Evolutionary conservation across 139 green algal genomes (phyloP), one percentile per base, ranked within the genome.

Genomic region (Ulvella scutata): DNA sequence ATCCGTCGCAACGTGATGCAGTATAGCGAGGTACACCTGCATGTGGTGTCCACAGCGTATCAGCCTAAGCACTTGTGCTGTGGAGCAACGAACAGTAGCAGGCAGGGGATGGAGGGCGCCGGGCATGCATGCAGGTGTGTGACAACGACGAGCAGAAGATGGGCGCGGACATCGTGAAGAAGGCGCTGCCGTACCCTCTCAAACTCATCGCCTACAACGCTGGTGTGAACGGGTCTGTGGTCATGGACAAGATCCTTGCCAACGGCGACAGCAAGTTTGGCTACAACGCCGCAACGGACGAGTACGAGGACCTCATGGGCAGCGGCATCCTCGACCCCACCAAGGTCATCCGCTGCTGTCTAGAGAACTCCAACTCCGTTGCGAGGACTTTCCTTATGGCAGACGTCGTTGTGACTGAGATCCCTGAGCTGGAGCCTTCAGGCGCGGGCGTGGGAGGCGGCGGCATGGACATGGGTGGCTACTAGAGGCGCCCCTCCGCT

Each of bases 311-410:
- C 87, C 85, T 99, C 3, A 92, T 99, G 89, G 79, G 87, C 73
- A 84, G 83, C 9, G 95, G 95, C 78, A 98, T 99, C 86, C 97
- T 99, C 77, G 95, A 99, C 87, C 95, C 95, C 75, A 93, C 95
- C 74, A 98, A 98, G 92, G 91, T 97, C 44, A 85, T 97, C 34
- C 86, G 94, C 29, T 98, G 95, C 83, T 87, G 87, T 2, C 82
- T 99, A 74, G 93, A 98, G 87, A 98, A 99, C 79, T 87, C 92
- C 7, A 86, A 85, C 33, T 97, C 90, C 3, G 95, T 99, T 13
- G 95, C 95, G 33, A 92, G 90, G 80, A 99, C 92, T 43, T 99
- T 99, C 88, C 86, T 99, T 61, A 94, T 92, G 38, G 92, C 89
- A 39, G 91, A 97, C 75, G 93, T 97, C 31, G 88, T 98, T 2